A percentile compares a stretch with the other conserved stretches of the same genome.
Evolutionary conservation across 805 yeast genomes (phyloP).

Genomic region (Metschnikowia proteae): DNA sequence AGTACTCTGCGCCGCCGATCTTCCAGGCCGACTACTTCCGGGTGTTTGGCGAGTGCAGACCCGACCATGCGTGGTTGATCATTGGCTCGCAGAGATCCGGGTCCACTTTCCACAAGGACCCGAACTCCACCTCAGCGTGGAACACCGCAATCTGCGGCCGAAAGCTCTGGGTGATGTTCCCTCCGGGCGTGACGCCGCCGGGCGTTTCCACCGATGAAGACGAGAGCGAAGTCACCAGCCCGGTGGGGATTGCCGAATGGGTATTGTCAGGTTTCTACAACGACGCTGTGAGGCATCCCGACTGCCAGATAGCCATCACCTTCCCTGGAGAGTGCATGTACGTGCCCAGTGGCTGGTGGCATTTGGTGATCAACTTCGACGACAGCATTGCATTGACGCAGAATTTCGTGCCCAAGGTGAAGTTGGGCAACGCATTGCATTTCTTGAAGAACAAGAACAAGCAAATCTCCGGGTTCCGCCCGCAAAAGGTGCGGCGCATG

Average conservation of each 20-base stretch:
- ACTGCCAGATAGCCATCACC: slow-evolving; percentile 62
- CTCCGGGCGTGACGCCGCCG: slow-evolving; percentile 73
- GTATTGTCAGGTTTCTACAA: slow-evolving; percentile 75
- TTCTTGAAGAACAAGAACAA: slow-evolving; percentile 64
- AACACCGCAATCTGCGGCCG: slow-evolving; percentile 70
- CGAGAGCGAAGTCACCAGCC: slow-evolving; percentile 87
- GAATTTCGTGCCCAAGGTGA: slow-evolving; percentile 73
- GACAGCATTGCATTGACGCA: slow-evolving; percentile 86
- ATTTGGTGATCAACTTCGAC: slow-evolving; percentile 79
- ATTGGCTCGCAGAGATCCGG: slow-evolving; percentile 81
- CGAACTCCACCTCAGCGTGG: slow-evolving; percentile 90
- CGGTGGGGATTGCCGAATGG: slow-evolving; percentile 94
- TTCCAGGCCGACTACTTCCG: slow-evolving; percentile 61
- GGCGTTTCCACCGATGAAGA: slow-evolving; percentile 75
- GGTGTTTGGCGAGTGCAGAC: slow-evolving; percentile 60
- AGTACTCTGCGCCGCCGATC: slow-evolving; percentile 50
- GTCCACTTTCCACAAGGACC: slow-evolving; percentile 90
- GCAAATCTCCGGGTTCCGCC: slow-evolving; percentile 79
- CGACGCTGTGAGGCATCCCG: slow-evolving; percentile 55
- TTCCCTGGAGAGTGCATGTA: slow-evolving; percentile 80
- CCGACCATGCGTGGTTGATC: slow-evolving; percentile 91
- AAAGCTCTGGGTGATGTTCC: slow-evolving; percentile 87
- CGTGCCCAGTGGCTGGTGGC: slow-evolving; percentile 99
- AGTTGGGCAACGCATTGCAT: slow-evolving; percentile 56
- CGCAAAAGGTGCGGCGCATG: slow-evolving; percentile 43